Evolutionary conservation across 1,139 yeast species (phyloP).

Genomic region (Yamadazyma membranifaciens): DNA sequence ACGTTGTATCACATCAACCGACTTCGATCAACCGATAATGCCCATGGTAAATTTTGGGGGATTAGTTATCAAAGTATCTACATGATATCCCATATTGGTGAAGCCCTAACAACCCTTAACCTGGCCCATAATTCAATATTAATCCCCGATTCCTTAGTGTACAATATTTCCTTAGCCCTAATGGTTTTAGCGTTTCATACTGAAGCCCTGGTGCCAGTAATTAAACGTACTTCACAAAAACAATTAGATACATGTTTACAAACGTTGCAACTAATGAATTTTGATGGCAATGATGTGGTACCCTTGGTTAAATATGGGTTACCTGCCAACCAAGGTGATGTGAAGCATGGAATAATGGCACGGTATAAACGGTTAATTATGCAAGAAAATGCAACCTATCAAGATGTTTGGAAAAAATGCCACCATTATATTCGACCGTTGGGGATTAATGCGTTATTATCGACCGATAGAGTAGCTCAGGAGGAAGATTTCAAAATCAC

Average conservation of each 20-base stretch:
- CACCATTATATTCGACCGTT: conserved; percentile 9
- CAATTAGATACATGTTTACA: conserved; percentile 14
- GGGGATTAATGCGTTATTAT: conserved; percentile 17
- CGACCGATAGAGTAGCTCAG: conserved; percentile 7
- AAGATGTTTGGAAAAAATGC: conserved; percentile 4
- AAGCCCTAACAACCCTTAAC: conserved; percentile 8
- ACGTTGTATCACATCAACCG: conserved; percentile 67
- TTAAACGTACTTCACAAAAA: conserved; percentile 13
- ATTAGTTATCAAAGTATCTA: conserved; percentile 80
- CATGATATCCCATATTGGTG: conserved; percentile 48
- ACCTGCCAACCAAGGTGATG: neutral
- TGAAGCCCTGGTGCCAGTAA: conserved; percentile 14
- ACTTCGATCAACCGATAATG: conserved; percentile 55
- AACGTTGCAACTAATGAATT: conserved; percentile 12
- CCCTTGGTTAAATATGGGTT: conserved; percentile 10
- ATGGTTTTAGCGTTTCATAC: conserved; percentile 16
- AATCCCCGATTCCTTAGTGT: conserved; percentile 14
- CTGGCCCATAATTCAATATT: conserved; percentile 3
- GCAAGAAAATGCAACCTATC: conserved; percentile 11
- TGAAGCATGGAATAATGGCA: conserved; percentile 5
- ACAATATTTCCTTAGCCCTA: conserved; percentile 14
- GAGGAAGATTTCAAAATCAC: conserved; percentile 8
- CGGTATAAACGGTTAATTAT: conserved; percentile 11
- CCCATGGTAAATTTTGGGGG: conserved; percentile 72
- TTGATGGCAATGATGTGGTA: conserved; percentile 17